phyloP scores from a whole-genome alignment of 2,329 filamentous ascomycete genomes.

The Paraconiothyrium sp. region DNA sequence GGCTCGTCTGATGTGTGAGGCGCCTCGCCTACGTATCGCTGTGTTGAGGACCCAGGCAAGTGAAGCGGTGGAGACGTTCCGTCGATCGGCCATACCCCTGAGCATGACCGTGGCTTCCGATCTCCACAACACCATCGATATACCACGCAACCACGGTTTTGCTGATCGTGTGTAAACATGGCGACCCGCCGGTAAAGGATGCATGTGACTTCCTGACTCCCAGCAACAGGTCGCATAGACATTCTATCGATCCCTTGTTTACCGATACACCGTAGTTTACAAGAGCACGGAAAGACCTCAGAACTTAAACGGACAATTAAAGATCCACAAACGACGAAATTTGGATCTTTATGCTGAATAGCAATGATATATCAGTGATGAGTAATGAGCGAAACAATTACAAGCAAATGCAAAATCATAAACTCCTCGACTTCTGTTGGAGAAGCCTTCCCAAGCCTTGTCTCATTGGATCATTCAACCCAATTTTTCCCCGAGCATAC shows the following conservation, averaged over 20 bases:
- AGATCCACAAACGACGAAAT: not conserved
- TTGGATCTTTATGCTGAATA: not conserved
- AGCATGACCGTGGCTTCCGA: no score
- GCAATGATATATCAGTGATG: not conserved
- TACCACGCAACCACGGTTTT: no score
- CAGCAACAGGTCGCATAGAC: no score
- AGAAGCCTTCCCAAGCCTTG: constrained; percentile 8
- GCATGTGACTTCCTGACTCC: no score
- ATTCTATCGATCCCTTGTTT: no score
- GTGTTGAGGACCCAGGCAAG: not conserved
- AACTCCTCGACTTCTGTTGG: constrained; percentile 14
- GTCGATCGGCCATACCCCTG: constrained; percentile 2
- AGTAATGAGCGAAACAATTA: constrained; percentile 13
- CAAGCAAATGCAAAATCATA: not conserved
- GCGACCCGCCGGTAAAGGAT: no score
- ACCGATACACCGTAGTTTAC: no score
- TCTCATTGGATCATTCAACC: not conserved
- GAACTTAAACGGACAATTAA: not conserved
- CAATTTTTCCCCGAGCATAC: constrained; percentile 15
- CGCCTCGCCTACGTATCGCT: not conserved
- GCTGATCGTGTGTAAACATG: no score
- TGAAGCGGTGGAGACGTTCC: constrained; percentile 12
- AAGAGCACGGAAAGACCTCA: no score
- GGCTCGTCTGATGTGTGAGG: not conserved
- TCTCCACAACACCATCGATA: no score